These are phyloP conservation scores for Iodosphaeria phyllophila DNA, from an alignment of 2,329 filamentous ascomycete genomes.

Conservation along the genomic window DNA sequence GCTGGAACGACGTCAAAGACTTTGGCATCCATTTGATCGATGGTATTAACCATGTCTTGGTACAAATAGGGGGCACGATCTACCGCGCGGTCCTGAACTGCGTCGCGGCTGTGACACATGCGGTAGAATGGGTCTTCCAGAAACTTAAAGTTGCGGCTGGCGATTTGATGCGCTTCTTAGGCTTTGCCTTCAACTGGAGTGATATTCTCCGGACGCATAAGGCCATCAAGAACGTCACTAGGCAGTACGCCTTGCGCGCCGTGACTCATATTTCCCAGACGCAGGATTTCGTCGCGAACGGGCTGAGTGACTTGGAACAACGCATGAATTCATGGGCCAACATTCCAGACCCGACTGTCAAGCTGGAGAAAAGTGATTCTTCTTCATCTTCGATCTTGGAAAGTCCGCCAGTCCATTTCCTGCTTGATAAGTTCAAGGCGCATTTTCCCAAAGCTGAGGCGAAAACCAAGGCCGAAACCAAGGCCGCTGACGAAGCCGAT, in stretches of 20 bases:
- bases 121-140: not conserved
- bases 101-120: not conserved
- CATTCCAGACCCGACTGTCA: not conserved
- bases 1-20: too few species aligned
- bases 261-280: not conserved
- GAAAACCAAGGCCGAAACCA: not conserved
- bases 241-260: not conserved
- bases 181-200: not conserved
- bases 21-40: not conserved
- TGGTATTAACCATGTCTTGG: slow-evolving; percentile 1
- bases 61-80: not conserved
- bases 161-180: not conserved
- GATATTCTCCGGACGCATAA: not conserved
- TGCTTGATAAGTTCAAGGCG: too few species aligned
- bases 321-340: not conserved
- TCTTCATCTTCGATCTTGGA: not conserved
- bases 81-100: slow-evolving; percentile 1
- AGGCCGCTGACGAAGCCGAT: not conserved
- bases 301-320: not conserved
- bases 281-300: not conserved
- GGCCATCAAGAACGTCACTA: not conserved
- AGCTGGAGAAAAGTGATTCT: not conserved
- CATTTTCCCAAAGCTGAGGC: not conserved
- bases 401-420: not conserved
- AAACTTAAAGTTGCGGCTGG: not conserved